Evolutionary conservation across 2,329 filamentous ascomycete genomes (phyloP), one percentile per base, ranked within the genome.

Genomic region (Ophiosphaerella narmari): DNA sequence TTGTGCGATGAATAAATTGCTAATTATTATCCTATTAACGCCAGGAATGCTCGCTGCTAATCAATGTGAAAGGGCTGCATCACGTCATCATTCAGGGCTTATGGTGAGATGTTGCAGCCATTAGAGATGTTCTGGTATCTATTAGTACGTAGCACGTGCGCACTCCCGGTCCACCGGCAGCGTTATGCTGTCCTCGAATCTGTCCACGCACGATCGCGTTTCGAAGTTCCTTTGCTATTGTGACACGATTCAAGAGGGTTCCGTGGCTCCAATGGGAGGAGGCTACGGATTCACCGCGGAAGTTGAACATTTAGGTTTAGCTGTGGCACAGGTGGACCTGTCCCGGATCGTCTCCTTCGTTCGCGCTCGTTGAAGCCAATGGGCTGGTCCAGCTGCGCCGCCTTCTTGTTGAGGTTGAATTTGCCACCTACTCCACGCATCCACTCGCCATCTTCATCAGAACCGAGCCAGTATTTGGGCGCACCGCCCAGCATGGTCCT

Each of bases 381-480:
- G 48, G 76, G 48, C 67, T 79, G 58, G 43, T 65, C 63, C 13
- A 74, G 73, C 39, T 65, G 58, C 59, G 60, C 74, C 45, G 67
- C 74, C 65, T 75, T 75, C 62, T 79, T 29, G 26, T 29, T 29
- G 26, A 7, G 7, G 26, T 29, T 82, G 71, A 88, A 85, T 65
- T 85, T 83, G 52, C 82, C 82, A 55, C 81, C 79, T 59, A 86
- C 78, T 8, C 80, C 82, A 39, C 82, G 80, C 65, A 86, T 82
- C 89, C 89, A 94, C 52, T 86, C 85, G 41, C 86, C 73, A 50
- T 83, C 78, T 52, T 80, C 83, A 48, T 84, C 76, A 43, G 84
- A 84, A 53, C 88, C 89, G 13, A 96, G 78, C 91, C 92, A 97
- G 76, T 95, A 97, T 49, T 80, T 81, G 58, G 83, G 83, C 34